Base-by-base conservation (phyloP, 345 rosid species). In the Brassica carinata region DNA sequence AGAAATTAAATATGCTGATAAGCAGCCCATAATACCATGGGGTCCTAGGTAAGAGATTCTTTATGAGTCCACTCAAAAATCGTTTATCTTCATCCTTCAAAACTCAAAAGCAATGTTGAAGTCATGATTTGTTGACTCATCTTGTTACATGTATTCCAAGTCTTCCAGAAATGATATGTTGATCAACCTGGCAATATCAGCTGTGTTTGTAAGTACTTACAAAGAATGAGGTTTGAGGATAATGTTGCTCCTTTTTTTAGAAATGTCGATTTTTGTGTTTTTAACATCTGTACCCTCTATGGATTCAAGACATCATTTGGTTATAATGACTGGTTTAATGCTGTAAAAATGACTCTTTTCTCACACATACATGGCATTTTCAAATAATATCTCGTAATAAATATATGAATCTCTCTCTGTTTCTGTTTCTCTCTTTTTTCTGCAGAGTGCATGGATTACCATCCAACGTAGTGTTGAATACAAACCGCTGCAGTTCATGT, bases 1-100 rank as follows among this genome's bases (percentile, higher is more conserved):
- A 89, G 99, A 96, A 80, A 86, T 94, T 82, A 96, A 88, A 81
- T 96, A 88, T 87, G 98, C 98, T 78, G 99, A 96, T 85, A 96
- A 92, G 84, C 94, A 88, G 89, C 97, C 99, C 5, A 79, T 94
- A 68, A 86, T 96, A 69, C 95, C 99, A 59, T 96, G 99, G 98
- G 98, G 97, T 58, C 98, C 96, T 18, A 96, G 99, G 99, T 96
- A 69, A 61, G 15, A 31, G 23, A 57, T 76, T 81, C 77, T 19
- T 13, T 18, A 62, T 61, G 19, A 43, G 70, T 45, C 38, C 11
- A 67, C 57, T 61, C 51, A 1, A 15, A 69, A 36, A n/a, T 29
- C 53, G 11, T 73, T 15, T 8, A 2, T 61, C 19, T 67, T 26
- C n/a, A n/a, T n/a, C n/a, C n/a, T n/a, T n/a, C n/a, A n/a, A n/a